These are phyloP conservation scores for Arbutus unedo DNA, from an alignment of 148 eudicot genomes.

Conservation along the genomic window DNA sequence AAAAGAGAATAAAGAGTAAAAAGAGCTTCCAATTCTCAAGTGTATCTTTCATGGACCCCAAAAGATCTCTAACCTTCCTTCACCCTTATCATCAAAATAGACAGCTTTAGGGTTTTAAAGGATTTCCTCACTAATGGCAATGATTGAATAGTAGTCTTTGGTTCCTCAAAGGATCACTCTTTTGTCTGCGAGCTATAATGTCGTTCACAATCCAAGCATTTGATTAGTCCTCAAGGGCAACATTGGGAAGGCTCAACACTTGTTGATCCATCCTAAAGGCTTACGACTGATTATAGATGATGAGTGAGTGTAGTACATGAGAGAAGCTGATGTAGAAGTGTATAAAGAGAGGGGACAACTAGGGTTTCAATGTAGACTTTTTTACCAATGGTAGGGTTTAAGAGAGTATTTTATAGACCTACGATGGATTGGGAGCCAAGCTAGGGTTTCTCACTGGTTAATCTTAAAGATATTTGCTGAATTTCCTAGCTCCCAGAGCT, in stretches of 20 bases:
- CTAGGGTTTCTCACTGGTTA: neutral
- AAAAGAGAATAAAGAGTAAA: neutral
- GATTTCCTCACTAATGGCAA: neutral
- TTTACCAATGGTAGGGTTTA: neutral
- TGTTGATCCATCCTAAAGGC: neutral
- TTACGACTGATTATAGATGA: neutral
- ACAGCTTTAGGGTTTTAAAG: neutral
- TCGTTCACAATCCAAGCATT: neutral
- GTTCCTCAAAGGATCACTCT: neutral
- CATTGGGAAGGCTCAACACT: constrained; percentile 1
- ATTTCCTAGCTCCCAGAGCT: neutral
- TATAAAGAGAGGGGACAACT: neutral
- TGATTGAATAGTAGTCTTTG: neutral
- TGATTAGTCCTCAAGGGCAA: neutral
- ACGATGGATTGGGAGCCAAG: neutral
- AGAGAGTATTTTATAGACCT: neutral
- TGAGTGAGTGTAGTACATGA: neutral
- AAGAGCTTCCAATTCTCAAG: neutral
- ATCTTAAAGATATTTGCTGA: neutral
- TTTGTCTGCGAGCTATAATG: neutral
- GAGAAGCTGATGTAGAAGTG: neutral
- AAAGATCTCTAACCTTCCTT: neutral
- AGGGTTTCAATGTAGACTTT: neutral
- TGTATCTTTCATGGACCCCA: neutral
- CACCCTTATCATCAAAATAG: neutral